Evolutionary conservation across 202 grass and related monocot genomes (phyloP).

Genomic region (Saccharum hybrid): DNA sequence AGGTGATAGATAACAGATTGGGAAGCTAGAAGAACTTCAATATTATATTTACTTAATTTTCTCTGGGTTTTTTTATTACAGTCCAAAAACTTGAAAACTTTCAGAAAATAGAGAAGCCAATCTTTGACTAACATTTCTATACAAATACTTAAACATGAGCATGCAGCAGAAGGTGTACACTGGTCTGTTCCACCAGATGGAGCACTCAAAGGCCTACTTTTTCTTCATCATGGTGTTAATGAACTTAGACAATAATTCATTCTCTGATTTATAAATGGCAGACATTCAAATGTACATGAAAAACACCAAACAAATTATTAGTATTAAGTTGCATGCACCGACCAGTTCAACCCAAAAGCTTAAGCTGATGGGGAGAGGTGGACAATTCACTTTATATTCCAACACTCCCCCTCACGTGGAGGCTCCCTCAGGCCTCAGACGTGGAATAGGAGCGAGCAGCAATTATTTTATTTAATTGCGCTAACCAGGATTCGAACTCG

Average conservation of each 20-base stretch:
- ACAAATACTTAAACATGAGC: not conserved
- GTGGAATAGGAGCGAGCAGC: no score
- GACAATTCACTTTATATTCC: no score
- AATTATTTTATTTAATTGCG: no score
- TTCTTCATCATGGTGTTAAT: constrained; percentile 25
- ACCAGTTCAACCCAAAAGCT: no score
- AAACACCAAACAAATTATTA: not conserved
- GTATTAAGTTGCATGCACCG: no score
- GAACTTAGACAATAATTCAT: not conserved
- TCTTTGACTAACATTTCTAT: constrained; percentile 14
- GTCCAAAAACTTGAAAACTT: constrained; percentile 8
- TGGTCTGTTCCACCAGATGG: constrained; percentile 16
- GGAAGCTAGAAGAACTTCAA: not conserved
- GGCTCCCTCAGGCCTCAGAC: no score
- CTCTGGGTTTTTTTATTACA: not conserved
- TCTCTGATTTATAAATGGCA: constrained; percentile 6
- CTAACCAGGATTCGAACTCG: no score
- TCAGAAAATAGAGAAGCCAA: not conserved
- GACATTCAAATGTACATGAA: not conserved
- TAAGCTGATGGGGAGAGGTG: no score
- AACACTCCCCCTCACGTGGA: no score
- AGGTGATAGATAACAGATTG: not conserved
- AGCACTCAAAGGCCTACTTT: constrained; percentile 30
- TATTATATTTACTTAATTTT: not conserved
- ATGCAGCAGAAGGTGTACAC: constrained; percentile 10